Evolutionary conservation across 2,329 filamentous ascomycete genomes (phyloP).

Genomic region (Fusarium verticillioides): DNA sequence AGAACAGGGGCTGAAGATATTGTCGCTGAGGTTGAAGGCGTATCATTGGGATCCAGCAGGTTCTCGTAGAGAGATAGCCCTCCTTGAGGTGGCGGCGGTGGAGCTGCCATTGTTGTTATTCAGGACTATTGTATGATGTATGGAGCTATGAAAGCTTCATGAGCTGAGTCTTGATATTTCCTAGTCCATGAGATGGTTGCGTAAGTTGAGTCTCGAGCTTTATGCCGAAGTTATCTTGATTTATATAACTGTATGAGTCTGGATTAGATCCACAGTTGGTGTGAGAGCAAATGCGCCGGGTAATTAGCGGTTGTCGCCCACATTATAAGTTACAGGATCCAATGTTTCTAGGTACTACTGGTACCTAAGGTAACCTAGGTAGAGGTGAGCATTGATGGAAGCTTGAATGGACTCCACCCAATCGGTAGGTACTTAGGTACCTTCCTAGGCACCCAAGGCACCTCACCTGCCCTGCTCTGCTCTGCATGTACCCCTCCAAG

Average conservation of each 20-base stretch:
- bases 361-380: background rate
- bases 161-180: background rate
- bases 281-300: constrained; percentile 40
- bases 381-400: background rate
- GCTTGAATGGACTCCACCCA: background rate
- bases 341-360: no score
- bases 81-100: constrained; percentile 51
- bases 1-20: constrained; percentile 81
- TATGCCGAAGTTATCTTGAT: background rate
- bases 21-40: constrained; percentile 62
- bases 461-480: constrained; percentile 7
- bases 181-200: background rate
- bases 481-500: constrained; percentile 48
- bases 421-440: background rate
- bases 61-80: constrained; percentile 85
- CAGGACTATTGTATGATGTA: background rate
- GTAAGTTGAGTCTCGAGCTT: background rate
- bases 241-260: background rate
- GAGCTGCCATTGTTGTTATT: constrained; percentile 43
- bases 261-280: background rate
- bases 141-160: background rate
- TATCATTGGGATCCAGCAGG: constrained; percentile 72
- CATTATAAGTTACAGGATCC: background rate
- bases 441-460: background rate
- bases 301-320: constrained; percentile 42